Evolutionary conservation across 768 basidiomycete species (phyloP).

Genomic region (Epithele typhae): DNA sequence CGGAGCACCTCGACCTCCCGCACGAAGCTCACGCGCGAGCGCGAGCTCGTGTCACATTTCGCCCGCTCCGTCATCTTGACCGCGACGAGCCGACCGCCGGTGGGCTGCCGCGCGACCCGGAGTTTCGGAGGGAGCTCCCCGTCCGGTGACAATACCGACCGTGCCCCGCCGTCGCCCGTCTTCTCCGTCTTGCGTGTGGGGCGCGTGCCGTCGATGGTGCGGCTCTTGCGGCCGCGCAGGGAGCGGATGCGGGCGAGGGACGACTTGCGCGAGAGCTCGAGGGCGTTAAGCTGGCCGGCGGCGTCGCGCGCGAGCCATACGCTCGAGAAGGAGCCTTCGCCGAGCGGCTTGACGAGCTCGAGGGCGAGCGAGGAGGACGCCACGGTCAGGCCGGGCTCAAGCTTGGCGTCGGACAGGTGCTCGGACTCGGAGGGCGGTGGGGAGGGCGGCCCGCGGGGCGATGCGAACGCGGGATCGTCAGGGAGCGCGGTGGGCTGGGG

Average conservation of each 20-base stretch:
- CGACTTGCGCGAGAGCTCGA: conserved; percentile 24
- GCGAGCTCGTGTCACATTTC: conserved; percentile 50
- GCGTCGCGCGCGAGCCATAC: conserved; percentile 64
- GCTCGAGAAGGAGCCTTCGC: conserved; percentile 69
- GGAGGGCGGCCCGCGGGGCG: conserved; percentile 8
- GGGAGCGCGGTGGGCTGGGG: conserved; percentile 5
- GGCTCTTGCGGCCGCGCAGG: conserved; percentile 11
- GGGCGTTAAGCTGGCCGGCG: conserved; percentile 18
- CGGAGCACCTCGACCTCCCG: conserved; percentile 83
- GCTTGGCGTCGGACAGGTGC: background rate
- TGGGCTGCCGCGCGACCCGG: background rate
- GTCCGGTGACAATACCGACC: conserved; percentile 1
- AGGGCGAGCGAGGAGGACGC: conserved; percentile 27
- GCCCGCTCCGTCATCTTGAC: conserved; percentile 48
- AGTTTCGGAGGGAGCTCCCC: conserved; percentile 7
- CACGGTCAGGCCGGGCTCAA: conserved; percentile 9
- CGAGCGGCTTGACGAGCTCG: conserved; percentile 50
- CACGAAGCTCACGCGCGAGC: conserved; percentile 74
- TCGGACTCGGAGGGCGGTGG: conserved; percentile 11
- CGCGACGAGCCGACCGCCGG: conserved; percentile 39
- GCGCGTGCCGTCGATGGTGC: conserved; percentile 13
- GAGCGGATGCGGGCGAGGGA: conserved; percentile 22
- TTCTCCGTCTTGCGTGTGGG: conserved; percentile 7
- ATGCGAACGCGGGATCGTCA: conserved; percentile 4
- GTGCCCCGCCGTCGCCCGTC: background rate